A percentile compares a stretch with the other conserved stretches of the same genome.
Conservation (phyloP, 371 early-diverging fungal genomes). For the Mortierella polycephala region DNA sequence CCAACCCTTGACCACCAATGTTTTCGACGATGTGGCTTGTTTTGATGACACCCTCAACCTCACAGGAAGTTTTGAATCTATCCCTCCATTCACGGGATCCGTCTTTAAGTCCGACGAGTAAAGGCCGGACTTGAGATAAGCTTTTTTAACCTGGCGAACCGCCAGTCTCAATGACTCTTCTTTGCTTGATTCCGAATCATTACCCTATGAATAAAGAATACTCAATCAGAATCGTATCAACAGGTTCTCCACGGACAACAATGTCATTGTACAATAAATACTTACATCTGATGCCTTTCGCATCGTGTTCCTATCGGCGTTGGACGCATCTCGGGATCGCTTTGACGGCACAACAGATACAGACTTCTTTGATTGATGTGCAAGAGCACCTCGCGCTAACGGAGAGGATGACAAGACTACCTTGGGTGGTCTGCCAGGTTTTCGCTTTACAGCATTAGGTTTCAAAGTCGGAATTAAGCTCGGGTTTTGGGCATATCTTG, state of each 20-base stretch:
- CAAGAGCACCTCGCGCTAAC: background rate
- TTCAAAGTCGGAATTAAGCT: conserved; percentile 13
- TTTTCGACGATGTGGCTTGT: conserved; percentile 1
- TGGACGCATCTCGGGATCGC: background rate
- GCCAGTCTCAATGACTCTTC: conserved; percentile 5
- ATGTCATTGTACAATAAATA: background rate
- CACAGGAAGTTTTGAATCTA: conserved; percentile 9
- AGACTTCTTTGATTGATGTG: background rate
- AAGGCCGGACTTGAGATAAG: conserved; percentile 46
- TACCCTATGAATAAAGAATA: conserved; percentile 6
- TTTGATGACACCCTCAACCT: conserved; percentile 7
- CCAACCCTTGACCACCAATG: conserved; percentile 5
- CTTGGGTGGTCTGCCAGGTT: conserved; percentile 24
- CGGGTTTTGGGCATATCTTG: conserved; percentile 9
- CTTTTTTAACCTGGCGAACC: conserved; percentile 29
- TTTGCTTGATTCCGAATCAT: conserved; percentile 8
- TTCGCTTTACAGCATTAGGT: conserved; percentile 1
- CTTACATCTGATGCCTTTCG: conserved; percentile 11
- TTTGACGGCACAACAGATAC: conserved; percentile 9
- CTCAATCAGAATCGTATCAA: background rate
- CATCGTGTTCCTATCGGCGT: too few relatives aligned
- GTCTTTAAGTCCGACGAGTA: conserved; percentile 46
- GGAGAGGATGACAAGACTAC: background rate
- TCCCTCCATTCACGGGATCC: conserved; percentile 2
- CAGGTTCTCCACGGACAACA: background rate